Evolutionary conservation across 257 asterid species (phyloP).

Genomic region (Anisodus acutangulus): DNA sequence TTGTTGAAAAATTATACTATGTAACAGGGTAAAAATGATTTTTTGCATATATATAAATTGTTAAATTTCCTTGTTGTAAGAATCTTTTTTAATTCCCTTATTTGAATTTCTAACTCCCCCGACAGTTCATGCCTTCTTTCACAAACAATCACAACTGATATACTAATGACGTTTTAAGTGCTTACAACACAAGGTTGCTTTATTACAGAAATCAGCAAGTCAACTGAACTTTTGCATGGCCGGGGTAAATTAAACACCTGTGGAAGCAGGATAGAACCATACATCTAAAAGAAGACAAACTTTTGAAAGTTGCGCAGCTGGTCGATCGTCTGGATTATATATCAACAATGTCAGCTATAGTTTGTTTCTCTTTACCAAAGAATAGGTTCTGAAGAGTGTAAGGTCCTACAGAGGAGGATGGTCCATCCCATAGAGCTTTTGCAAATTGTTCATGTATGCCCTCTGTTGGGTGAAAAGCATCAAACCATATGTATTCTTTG

Average conservation of each 20-base stretch:
- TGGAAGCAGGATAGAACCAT: background rate
- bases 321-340: conserved; percentile 27
- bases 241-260: background rate
- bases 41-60: no score
- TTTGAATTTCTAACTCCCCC: no score
- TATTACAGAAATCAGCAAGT: background rate
- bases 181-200: background rate
- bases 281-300: background rate
- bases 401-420: conserved; percentile 29
- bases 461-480: conserved; percentile 57
- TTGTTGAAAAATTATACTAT: no score
- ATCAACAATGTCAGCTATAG: conserved; percentile 39
- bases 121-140: background rate
- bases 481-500: conserved; percentile 53
- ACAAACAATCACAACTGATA: background rate
- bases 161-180: background rate
- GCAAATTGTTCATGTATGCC: conserved; percentile 50
- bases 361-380: conserved; percentile 18
- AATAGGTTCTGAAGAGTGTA: conserved; percentile 35
- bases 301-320: background rate
- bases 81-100: no score
- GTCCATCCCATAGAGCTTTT: conserved; percentile 35
- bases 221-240: no score
- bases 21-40: no score
- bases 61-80: no score